phyloP scores from a whole-genome alignment of 176 grass and related monocot genomes.

The Rhipidocladum racemiflorum region DNA sequence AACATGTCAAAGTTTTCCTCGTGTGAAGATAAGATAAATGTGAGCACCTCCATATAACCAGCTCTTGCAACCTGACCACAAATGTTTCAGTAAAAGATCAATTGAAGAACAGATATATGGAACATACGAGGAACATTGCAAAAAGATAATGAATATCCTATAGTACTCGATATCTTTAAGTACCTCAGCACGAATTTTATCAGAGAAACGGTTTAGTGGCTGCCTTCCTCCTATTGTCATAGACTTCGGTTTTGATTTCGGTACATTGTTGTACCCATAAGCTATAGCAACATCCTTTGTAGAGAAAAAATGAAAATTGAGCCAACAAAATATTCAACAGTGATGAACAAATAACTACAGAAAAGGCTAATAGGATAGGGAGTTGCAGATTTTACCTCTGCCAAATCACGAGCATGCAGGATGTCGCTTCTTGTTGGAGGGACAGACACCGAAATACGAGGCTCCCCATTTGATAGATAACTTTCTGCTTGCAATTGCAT shows the following conservation, averaged over 20 bases:
- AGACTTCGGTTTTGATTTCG: slow-evolving; percentile 85
- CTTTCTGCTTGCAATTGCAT: slow-evolving; percentile 88
- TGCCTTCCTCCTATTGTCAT: slow-evolving; percentile 82
- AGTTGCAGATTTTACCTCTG: slow-evolving; percentile 46
- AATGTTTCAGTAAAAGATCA: slow-evolving; percentile 2
- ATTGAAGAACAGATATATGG: slow-evolving; percentile 24
- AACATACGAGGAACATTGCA: neutral
- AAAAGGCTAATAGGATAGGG: slow-evolving; percentile 5
- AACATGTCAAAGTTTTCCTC: slow-evolving; percentile 97
- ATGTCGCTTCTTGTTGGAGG: slow-evolving; percentile 85
- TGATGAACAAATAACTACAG: neutral
- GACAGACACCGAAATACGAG: slow-evolving; percentile 56
- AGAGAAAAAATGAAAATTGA: slow-evolving; percentile 18
- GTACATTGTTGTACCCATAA: slow-evolving; percentile 95
- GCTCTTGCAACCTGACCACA: slow-evolving; percentile 74
- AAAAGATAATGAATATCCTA: neutral
- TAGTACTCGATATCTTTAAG: neutral
- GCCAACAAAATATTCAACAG: neutral
- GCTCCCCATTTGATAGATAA: slow-evolving; percentile 25
- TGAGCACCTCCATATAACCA: slow-evolving; percentile 98
- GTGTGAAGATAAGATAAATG: slow-evolving; percentile 77
- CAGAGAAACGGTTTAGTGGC: slow-evolving; percentile 84
- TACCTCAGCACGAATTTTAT: slow-evolving; percentile 97
- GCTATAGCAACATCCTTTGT: slow-evolving; percentile 95
- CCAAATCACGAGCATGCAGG: slow-evolving; percentile 69